Percentiles rank a stretch among this genome's conserved stretches.
phyloP scores from a whole-genome alignment of 2,329 filamentous ascomycete genomes.

The Botrytis medusae region DNA sequence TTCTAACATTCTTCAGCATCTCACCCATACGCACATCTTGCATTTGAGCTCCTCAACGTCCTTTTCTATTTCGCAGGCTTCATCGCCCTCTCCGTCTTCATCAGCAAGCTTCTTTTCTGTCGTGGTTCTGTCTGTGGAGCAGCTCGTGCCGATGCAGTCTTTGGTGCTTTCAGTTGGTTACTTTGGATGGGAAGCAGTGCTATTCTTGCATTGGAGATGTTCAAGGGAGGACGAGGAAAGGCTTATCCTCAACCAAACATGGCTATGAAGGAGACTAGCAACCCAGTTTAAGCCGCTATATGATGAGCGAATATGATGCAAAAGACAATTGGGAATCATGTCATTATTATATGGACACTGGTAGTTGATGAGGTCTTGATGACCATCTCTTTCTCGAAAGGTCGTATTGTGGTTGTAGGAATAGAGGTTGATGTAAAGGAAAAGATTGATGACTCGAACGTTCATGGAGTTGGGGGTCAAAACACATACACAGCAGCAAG shows the following conservation, averaged over 20 bases:
- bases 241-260: constrained; percentile 33
- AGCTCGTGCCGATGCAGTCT: constrained; percentile 54
- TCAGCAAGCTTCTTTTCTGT: constrained; percentile 57
- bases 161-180: constrained; percentile 54
- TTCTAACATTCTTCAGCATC: constrained; percentile 40
- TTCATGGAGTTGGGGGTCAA: constrained; percentile 2
- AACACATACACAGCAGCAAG: constrained; percentile 12
- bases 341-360: neutral
- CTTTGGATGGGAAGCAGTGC: constrained; percentile 53
- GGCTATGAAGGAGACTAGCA: constrained; percentile 36
- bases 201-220: constrained; percentile 49
- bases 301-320: neutral
- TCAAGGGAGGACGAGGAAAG: constrained; percentile 43
- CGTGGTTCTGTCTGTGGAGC: constrained; percentile 56
- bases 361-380: constrained; percentile 19
- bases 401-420: neutral
- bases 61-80: constrained; percentile 61
- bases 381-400: neutral
- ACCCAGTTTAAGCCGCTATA: constrained; percentile 4
- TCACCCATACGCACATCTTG: constrained; percentile 51
- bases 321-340: neutral
- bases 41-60: constrained; percentile 52
- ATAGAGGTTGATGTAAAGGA: neutral
- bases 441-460: neutral
- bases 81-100: constrained; percentile 57